Percentiles rank a stretch among this genome's conserved stretches.
Conservation (phyloP, 345 rosid species). For the Populus tremula region DNA sequence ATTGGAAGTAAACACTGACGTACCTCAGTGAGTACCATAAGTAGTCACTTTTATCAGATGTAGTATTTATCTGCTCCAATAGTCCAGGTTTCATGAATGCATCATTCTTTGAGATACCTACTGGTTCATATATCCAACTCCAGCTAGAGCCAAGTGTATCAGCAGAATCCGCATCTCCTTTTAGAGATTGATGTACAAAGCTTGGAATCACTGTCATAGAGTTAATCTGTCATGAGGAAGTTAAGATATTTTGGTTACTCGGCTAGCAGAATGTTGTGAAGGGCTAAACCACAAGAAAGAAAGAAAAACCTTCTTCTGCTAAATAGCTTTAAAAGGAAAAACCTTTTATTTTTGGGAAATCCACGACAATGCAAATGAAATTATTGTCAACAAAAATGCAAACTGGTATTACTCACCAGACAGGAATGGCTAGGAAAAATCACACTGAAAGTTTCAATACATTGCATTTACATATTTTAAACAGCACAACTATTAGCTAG, state of each 20-base stretch:
- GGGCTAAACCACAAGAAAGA: not conserved
- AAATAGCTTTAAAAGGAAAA: not conserved
- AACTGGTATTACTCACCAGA: not conserved
- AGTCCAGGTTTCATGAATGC: conserved; percentile 66
- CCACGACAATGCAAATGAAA: not conserved
- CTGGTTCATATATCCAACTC: conserved; percentile 80
- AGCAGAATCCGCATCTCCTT: conserved; percentile 42
- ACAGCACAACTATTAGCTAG: too few species aligned
- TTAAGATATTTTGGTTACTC: conserved; percentile 6
- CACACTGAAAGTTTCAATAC: not conserved
- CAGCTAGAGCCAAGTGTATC: conserved; percentile 50
- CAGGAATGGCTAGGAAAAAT: not conserved
- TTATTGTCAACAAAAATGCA: not conserved
- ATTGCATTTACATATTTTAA: too few species aligned
- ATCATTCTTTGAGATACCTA: conserved; percentile 67
- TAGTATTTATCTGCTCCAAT: conserved; percentile 80
- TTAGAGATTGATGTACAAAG: conserved; percentile 44
- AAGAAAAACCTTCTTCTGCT: not conserved
- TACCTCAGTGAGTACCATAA: conserved; percentile 93
- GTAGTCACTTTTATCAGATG: conserved; percentile 83
- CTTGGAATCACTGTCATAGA: conserved; percentile 54
- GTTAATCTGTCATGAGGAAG: conserved; percentile 55
- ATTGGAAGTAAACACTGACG: not conserved
- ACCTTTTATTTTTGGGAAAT: not conserved
- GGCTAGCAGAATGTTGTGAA: not conserved